Evolutionary conservation across 306 rosid genomes (phyloP).

Genomic region (Oemleria cerasiformis): DNA sequence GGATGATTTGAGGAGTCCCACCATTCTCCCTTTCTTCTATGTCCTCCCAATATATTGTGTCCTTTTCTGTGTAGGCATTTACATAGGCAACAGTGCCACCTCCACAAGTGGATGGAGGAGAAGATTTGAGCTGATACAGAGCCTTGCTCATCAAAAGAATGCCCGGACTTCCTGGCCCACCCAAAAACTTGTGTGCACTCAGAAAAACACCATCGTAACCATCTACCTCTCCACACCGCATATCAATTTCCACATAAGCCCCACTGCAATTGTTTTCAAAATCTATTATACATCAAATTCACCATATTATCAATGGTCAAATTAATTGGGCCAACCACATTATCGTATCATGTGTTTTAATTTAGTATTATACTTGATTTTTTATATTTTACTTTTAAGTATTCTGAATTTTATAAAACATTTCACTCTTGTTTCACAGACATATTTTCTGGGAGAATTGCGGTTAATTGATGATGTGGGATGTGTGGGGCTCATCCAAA

Average conservation of each 20-base stretch:
- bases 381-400: no score
- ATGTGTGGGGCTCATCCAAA: no score
- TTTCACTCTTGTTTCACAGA: no score
- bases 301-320: not conserved
- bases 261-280: slow-evolving; percentile 43
- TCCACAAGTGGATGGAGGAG: slow-evolving; percentile 83
- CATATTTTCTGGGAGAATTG: no score
- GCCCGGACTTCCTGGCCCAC: slow-evolving; percentile 86
- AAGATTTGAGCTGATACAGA: slow-evolving; percentile 46
- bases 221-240: slow-evolving; percentile 48
- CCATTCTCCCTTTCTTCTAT: slow-evolving; percentile 84
- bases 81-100: slow-evolving; percentile 80
- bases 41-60: slow-evolving; percentile 61
- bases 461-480: no score
- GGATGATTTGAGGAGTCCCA: slow-evolving; percentile 88
- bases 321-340: no score
- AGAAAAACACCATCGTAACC: slow-evolving; percentile 72
- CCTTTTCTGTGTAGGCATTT: slow-evolving; percentile 42
- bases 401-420: no score
- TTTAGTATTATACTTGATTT: no score
- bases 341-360: no score
- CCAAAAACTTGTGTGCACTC: slow-evolving; percentile 77
- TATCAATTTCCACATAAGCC: slow-evolving; percentile 63
- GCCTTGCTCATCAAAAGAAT: slow-evolving; percentile 54
- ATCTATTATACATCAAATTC: not conserved